phyloP scores from a whole-genome alignment of 495 filamentous ascomycete species.

The Chaetomium tenue region DNA sequence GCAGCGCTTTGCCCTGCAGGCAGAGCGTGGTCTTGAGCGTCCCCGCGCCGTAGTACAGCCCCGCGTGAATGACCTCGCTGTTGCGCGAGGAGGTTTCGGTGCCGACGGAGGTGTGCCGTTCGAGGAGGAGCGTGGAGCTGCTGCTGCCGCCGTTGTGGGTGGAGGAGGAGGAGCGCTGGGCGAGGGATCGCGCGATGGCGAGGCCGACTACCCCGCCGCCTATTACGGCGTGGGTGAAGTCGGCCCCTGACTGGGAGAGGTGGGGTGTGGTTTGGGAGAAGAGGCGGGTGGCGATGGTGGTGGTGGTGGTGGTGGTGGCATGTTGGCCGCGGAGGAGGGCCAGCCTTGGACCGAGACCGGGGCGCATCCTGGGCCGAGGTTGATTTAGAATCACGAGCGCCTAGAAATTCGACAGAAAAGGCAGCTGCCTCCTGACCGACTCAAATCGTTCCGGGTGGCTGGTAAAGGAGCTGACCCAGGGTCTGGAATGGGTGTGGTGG shows the following conservation, averaged over 20 bases:
- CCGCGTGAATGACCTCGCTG: conserved; percentile 95
- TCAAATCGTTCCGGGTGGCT: background rate
- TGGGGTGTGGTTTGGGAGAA: conserved; percentile 36
- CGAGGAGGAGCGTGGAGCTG: conserved; percentile 71
- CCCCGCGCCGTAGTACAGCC: conserved; percentile 79
- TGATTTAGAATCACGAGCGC: background rate
- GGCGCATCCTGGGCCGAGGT: conserved; percentile 1
- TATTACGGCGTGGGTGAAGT: conserved; percentile 86
- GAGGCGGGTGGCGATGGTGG: conserved; percentile 8
- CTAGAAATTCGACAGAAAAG: background rate
- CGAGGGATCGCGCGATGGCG: conserved; percentile 76
- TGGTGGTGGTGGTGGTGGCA: background rate
- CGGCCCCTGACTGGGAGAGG: conserved; percentile 42
- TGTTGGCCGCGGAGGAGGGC: background rate
- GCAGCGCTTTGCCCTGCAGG: conserved; percentile 66
- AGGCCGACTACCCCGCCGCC: conserved; percentile 91
- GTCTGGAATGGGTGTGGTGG: background rate
- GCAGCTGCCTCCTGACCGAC: conserved; percentile 8
- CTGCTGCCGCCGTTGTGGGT: background rate
- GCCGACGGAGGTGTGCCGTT: conserved; percentile 72
- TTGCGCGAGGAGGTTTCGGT: conserved; percentile 92
- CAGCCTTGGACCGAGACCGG: background rate
- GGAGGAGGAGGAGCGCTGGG: conserved; percentile 46
- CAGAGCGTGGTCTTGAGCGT: conserved; percentile 84
- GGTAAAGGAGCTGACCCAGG: background rate